Evolutionary conservation across 2,329 filamentous ascomycete species (phyloP).

Genomic region (Hymenoscyphus scutula): DNA sequence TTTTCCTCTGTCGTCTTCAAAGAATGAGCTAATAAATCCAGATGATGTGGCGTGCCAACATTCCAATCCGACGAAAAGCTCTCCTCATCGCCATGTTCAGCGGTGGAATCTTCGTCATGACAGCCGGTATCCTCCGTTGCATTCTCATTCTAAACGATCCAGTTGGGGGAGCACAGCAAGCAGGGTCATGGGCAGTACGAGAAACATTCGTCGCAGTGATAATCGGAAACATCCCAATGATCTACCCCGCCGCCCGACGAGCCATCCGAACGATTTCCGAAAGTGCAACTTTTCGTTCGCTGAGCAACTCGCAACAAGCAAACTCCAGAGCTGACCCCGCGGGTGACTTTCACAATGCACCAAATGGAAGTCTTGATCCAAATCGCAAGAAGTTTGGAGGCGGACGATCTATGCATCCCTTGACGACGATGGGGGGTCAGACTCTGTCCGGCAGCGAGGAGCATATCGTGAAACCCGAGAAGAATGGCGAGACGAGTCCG

Average conservation of each 20-base stretch:
- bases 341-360: background rate
- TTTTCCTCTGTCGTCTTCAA: slow-evolving; percentile 10
- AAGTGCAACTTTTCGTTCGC: background rate
- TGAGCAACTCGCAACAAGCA: background rate
- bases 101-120: slow-evolving; percentile 54
- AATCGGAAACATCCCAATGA: slow-evolving; percentile 39
- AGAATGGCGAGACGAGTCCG: background rate
- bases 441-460: background rate
- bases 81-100: slow-evolving; percentile 53
- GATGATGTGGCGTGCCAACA: slow-evolving; percentile 51
- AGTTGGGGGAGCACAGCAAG: slow-evolving; percentile 39
- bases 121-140: slow-evolving; percentile 52
- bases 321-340: background rate
- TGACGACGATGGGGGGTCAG: slow-evolving; percentile 4
- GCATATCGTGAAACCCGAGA: background rate
- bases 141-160: slow-evolving; percentile 46
- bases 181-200: slow-evolving; percentile 40
- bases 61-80: slow-evolving; percentile 48
- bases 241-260: slow-evolving; percentile 25
- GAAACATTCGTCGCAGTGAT: slow-evolving; percentile 41
- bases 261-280: background rate
- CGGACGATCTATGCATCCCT: slow-evolving; percentile 6
- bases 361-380: background rate
- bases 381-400: slow-evolving; percentile 9
- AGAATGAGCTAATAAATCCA: slow-evolving; percentile 37